phyloP scores from a whole-genome alignment of 495 filamentous ascomycete species.

The Hypoxylon perforatum region DNA sequence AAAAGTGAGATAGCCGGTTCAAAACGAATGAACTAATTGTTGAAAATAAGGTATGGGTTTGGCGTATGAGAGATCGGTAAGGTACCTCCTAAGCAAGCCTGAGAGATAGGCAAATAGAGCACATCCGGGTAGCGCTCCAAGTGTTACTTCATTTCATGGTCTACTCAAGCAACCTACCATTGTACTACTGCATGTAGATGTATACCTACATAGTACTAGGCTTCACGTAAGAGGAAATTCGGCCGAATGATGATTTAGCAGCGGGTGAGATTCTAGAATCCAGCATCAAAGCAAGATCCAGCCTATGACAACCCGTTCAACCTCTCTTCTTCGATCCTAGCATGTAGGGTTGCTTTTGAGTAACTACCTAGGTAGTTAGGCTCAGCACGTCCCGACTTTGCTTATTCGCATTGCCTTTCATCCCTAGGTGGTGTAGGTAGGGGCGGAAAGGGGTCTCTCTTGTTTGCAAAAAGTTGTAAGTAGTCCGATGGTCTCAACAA shows the following conservation, averaged over 20 bases:
- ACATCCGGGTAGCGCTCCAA: too few species aligned
- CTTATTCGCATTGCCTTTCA: not conserved
- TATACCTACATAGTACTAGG: not conserved
- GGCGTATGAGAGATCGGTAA: too few species aligned
- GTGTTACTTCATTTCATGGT: too few species aligned
- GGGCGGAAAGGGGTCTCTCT: not conserved
- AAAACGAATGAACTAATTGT: too few species aligned
- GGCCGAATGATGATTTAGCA: not conserved
- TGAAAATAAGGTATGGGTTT: too few species aligned
- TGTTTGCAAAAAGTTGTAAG: too few species aligned
- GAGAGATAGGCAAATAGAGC: too few species aligned
- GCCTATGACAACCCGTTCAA: slow-evolving; percentile 12
- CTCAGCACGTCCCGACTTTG: slow-evolving; percentile 24
- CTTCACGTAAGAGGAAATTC: not conserved
- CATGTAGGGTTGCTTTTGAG: not conserved
- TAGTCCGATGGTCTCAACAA: too few species aligned
- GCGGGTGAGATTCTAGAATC: slow-evolving; percentile 19
- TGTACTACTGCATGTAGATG: not conserved
- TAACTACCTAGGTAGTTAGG: not conserved
- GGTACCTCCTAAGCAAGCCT: too few species aligned
- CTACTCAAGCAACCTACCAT: too few species aligned
- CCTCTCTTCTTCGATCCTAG: not conserved
- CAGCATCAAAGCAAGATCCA: slow-evolving; percentile 1
- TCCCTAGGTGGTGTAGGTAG: too few species aligned
- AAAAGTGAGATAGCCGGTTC: too few species aligned